A percentile compares a stretch with the other conserved stretches of the same genome.
Conservation (phyloP, 306 rosid species). For the Cicer arietinum region DNA sequence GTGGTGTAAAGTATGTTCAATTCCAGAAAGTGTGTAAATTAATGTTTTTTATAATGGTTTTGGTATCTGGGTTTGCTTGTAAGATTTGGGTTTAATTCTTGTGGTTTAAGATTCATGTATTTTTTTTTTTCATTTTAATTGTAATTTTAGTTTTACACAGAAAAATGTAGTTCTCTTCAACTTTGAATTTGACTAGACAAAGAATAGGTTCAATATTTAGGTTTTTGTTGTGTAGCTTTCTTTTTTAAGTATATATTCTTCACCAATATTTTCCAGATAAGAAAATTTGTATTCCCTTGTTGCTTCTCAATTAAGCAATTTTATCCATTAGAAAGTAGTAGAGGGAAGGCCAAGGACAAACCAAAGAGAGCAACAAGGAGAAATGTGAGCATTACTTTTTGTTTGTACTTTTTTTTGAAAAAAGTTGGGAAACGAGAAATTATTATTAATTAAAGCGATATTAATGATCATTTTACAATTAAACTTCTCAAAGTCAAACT, state of each 20-base stretch:
- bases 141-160: not conserved
- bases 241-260: slow-evolving; percentile 37
- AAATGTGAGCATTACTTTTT: slow-evolving; percentile 39
- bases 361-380: slow-evolving; percentile 37
- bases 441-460: too few species aligned
- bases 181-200: slow-evolving; percentile 29
- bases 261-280: slow-evolving; percentile 29
- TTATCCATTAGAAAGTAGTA: slow-evolving; percentile 32
- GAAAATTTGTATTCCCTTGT: slow-evolving; percentile 32
- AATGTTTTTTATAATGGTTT: slow-evolving; percentile 32
- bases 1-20: slow-evolving; percentile 40
- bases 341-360: slow-evolving; percentile 13
- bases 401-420: not conserved
- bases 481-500: too few species aligned
- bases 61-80: slow-evolving; percentile 52
- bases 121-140: slow-evolving; percentile 18
- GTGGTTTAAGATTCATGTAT: slow-evolving; percentile 39
- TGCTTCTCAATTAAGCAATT: slow-evolving; percentile 44
- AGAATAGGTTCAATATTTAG: slow-evolving; percentile 40
- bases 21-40: slow-evolving; percentile 38
- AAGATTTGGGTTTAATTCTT: slow-evolving; percentile 37
- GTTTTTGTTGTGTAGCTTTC: slow-evolving; percentile 15
- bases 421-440: too few species aligned
- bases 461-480: too few species aligned
- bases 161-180: slow-evolving; percentile 36